These are phyloP conservation scores for Sicyos baderoa DNA, from an alignment of 306 rosid genomes.

Conservation along the genomic window DNA sequence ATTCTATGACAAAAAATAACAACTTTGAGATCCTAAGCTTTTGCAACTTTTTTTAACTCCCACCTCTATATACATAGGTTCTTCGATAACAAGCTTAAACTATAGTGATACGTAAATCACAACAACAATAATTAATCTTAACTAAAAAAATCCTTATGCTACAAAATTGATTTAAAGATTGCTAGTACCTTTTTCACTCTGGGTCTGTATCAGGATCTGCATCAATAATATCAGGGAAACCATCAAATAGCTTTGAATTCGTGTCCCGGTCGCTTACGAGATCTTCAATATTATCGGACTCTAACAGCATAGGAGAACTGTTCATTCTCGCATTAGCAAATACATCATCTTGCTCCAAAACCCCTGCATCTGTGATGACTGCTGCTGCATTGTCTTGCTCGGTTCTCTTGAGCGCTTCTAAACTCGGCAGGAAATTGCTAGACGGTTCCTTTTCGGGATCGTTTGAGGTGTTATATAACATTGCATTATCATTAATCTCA, in stretches of 20 bases:
- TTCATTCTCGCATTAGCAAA: constrained; percentile 21
- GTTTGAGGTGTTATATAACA: constrained; percentile 26
- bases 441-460: constrained; percentile 7
- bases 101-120: neutral
- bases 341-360: constrained; percentile 8
- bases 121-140: neutral
- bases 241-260: constrained; percentile 20
- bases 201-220: constrained; percentile 59
- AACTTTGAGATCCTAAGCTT: neutral
- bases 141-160: neutral
- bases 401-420: constrained; percentile 24
- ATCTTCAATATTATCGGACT: neutral
- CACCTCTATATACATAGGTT: neutral
- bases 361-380: constrained; percentile 12
- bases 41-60: too few species aligned
- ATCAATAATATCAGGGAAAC: constrained; percentile 62
- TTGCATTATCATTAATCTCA: constrained; percentile 18
- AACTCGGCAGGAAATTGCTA: constrained; percentile 19
- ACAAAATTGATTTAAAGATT: constrained; percentile 13
- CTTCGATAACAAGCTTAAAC: neutral
- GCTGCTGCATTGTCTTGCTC: constrained; percentile 21
- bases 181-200: constrained; percentile 1
- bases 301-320: constrained; percentile 19
- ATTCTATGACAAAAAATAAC: neutral
- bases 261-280: neutral